These are phyloP conservation scores for Beauveria bassiana DNA, from an alignment of 2,329 filamentous ascomycete species.

Conservation along the genomic window DNA sequence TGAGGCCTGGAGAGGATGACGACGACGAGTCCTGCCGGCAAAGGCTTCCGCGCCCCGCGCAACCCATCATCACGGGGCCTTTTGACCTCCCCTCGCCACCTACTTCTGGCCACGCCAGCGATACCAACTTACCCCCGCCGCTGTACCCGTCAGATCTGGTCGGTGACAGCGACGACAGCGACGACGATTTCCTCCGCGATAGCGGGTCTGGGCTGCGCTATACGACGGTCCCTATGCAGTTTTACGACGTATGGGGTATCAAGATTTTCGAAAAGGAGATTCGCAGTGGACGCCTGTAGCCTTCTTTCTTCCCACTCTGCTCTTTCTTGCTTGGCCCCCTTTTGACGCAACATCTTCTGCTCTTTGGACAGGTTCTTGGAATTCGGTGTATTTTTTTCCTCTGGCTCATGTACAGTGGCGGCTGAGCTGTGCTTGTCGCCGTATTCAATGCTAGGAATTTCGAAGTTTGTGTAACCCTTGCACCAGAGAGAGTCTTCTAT, in stretches of 20 bases:
- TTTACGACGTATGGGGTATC: slow-evolving; percentile 37
- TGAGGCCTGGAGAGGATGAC: slow-evolving; percentile 30
- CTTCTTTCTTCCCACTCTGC: not conserved
- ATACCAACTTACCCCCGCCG: slow-evolving; percentile 21
- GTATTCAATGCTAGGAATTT: not conserved
- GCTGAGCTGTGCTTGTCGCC: not conserved
- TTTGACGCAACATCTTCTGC: not conserved
- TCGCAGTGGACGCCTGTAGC: slow-evolving; percentile 26
- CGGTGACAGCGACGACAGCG: slow-evolving; percentile 27
- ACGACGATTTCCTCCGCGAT: slow-evolving; percentile 26
- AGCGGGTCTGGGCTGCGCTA: slow-evolving; percentile 26
- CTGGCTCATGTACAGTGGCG: not conserved
- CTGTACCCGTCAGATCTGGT: slow-evolving; percentile 22
- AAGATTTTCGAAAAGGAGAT: slow-evolving; percentile 54
- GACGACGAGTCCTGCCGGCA: slow-evolving; percentile 15
- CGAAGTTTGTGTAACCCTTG: not conserved
- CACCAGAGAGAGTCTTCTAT: not conserved
- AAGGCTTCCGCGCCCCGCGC: slow-evolving; percentile 18
- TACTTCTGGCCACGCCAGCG: slow-evolving; percentile 15
- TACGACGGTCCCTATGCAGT: slow-evolving; percentile 29
- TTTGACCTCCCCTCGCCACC: not conserved
- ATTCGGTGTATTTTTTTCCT: not conserved
- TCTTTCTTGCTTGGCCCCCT: not conserved
- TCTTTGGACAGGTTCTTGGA: not conserved
- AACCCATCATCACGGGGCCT: slow-evolving; percentile 10